Percentiles rank a stretch among this genome's conserved stretches.
Conservation (phyloP, 768 basidiomycete species). For the Suillus clintonianus region DNA sequence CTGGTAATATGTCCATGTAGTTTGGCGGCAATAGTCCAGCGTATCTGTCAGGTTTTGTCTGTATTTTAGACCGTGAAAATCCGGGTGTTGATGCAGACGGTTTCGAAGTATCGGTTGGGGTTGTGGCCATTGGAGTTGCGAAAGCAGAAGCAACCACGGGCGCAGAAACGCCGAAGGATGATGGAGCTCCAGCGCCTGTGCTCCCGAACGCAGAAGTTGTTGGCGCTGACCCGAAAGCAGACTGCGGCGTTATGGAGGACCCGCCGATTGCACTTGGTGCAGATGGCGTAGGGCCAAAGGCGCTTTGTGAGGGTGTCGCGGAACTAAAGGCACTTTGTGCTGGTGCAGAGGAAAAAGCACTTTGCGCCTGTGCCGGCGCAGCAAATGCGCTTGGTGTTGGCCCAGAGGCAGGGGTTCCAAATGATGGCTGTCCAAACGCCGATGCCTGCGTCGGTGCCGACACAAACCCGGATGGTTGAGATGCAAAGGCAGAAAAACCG, state of each 20-base stretch:
- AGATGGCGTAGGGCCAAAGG: not conserved
- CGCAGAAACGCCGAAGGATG: constrained; percentile 21
- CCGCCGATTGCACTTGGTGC: constrained; percentile 1
- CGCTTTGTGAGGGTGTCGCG: not conserved
- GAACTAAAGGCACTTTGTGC: constrained; percentile 23
- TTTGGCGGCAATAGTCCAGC: constrained; percentile 56
- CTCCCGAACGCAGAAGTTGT: constrained; percentile 17
- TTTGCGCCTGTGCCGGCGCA: constrained; percentile 13
- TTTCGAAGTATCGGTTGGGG: constrained; percentile 19
- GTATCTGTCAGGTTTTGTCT: constrained; percentile 55
- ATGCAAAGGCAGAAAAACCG: constrained; percentile 55
- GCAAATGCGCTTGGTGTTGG: constrained; percentile 23
- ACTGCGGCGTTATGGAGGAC: constrained; percentile 2
- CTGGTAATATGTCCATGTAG: constrained; percentile 58
- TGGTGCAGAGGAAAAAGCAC: constrained; percentile 14
- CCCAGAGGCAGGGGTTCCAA: constrained; percentile 12
- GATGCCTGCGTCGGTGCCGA: constrained; percentile 7
- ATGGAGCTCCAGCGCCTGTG: constrained; percentile 18
- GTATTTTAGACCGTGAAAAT: constrained; percentile 35
- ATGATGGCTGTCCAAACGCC: constrained; percentile 19
- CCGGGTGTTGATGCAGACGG: constrained; percentile 28
- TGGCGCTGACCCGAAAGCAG: constrained; percentile 29
- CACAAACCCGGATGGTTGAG: constrained; percentile 46
- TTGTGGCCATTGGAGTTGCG: constrained; percentile 27
- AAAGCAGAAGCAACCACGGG: constrained; percentile 23